Conservation (phyloP, 148 eudicot species). For the Nepenthes mirabilis region DNA sequence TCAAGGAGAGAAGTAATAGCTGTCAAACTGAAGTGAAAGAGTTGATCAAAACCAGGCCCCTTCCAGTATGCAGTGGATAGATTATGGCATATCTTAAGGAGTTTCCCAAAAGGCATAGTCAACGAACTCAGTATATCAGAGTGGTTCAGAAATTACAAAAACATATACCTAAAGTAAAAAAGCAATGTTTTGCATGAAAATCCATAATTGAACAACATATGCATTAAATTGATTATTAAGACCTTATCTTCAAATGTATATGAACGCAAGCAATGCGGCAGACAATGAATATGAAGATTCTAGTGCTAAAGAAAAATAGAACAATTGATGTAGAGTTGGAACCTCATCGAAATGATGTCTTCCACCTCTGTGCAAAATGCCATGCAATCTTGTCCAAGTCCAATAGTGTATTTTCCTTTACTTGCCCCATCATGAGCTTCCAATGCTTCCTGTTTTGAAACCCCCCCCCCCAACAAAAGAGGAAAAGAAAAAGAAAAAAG, state of each 20-base stretch:
- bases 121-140: no score
- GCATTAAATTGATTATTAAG: no score
- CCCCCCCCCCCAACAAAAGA: no score
- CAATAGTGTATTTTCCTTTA: conserved; percentile 97
- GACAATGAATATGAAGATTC: neutral
- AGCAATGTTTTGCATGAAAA: no score
- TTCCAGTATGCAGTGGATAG: no score
- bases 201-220: no score
- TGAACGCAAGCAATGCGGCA: no score
- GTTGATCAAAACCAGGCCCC: neutral
- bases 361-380: conserved; percentile 94
- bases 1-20: conserved; percentile 82
- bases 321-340: neutral
- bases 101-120: no score
- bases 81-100: no score
- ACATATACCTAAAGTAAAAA: no score
- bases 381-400: conserved; percentile 98
- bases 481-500: neutral
- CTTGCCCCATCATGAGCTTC: conserved; percentile 96
- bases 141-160: no score
- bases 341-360: conserved; percentile 99
- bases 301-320: neutral
- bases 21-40: conserved; percentile 49
- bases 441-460: conserved; percentile 53
- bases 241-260: no score